These are phyloP conservation scores for Cyclocybe cylindracea DNA, from an alignment of 768 basidiomycete species.

Conservation along the genomic window DNA sequence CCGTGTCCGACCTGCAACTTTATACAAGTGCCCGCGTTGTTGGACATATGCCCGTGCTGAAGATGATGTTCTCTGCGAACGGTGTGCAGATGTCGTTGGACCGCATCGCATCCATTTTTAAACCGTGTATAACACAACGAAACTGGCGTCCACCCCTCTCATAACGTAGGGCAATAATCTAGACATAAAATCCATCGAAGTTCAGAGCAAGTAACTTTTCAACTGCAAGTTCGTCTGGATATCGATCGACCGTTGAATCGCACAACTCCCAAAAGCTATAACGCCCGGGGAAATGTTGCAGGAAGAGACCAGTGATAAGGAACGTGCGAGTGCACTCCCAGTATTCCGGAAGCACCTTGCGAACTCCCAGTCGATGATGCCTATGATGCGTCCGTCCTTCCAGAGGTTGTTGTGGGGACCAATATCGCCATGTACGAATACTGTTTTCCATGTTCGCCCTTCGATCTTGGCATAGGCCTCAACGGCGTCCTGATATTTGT, in stretches of 20 bases:
- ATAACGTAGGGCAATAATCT: too few species aligned
- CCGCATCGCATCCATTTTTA: background rate
- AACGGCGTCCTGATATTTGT: slow-evolving; percentile 4
- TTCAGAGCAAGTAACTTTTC: too few species aligned
- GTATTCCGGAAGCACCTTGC: slow-evolving; percentile 18
- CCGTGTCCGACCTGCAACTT: slow-evolving; percentile 59
- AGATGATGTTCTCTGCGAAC: slow-evolving; percentile 57
- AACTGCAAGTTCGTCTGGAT: too few species aligned
- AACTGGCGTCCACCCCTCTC: slow-evolving; percentile 1
- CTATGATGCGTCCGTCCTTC: slow-evolving; percentile 7
- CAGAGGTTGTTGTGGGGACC: slow-evolving; percentile 17
- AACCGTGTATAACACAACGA: too few species aligned
- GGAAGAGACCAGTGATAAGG: too few species aligned
- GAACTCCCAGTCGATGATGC: slow-evolving; percentile 18
- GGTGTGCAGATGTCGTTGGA: slow-evolving; percentile 48
- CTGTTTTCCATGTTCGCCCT: slow-evolving; percentile 6
- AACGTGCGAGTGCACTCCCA: slow-evolving; percentile 8
- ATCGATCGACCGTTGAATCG: too few species aligned
- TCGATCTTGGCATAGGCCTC: slow-evolving; percentile 3
- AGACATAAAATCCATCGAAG: too few species aligned
- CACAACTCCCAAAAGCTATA: too few species aligned
- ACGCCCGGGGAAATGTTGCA: too few species aligned
- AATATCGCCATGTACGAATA: slow-evolving; percentile 18
- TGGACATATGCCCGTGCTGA: slow-evolving; percentile 72
- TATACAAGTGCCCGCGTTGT: slow-evolving; percentile 85